Evolutionary conservation across 345 rosid species (phyloP), one percentile per base, ranked within the genome.

Genomic region (Crucihimalaya himalaica): DNA sequence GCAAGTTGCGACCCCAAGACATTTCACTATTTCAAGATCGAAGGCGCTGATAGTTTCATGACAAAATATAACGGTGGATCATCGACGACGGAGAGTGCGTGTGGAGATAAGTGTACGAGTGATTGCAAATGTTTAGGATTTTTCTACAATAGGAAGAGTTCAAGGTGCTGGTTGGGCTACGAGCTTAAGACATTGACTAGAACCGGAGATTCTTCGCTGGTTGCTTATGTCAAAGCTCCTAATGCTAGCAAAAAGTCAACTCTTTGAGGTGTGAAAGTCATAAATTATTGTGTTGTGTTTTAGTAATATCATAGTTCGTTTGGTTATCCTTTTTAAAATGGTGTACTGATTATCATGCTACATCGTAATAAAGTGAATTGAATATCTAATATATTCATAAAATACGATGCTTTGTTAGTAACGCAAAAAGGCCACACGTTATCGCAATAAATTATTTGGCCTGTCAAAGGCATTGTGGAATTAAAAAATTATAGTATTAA

Each of bases 51-150:
- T 54, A 86, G 86, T 72, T 88, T 80, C 21, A 59, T 79, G 80
- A 58, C 75, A 11, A 83, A 78, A 66, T 84, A 80, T 28, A 81
- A 70, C 5, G 67, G 67, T 1, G 96, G 96, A 3, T 75, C 72
- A 7, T 79, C 82, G 7, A 3, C 57, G 15, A 82, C 74, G 58
- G 79, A 79, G 81, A 73, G 69, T 14, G 85, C 62, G 0, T 89
- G 95, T 51, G 81, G 83, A 5, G 81, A 51, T 2, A 85, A 84
- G 71, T 91, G 89, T 37, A 81, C 75, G 2, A 57, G 46, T 2
- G 87, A 85, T 71, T 89, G 94, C 52, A 88, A 80, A 70, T 86
- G 89, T 68, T 69, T 82, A 78, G 89, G 94, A 2, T 85, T 85
- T 14, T 89, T 87, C 53, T 87, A 84, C 70, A 78, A 78, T 25